phyloP scores from a whole-genome alignment of 2,329 filamentous ascomycete species.

The Aspergillus udagawae region DNA sequence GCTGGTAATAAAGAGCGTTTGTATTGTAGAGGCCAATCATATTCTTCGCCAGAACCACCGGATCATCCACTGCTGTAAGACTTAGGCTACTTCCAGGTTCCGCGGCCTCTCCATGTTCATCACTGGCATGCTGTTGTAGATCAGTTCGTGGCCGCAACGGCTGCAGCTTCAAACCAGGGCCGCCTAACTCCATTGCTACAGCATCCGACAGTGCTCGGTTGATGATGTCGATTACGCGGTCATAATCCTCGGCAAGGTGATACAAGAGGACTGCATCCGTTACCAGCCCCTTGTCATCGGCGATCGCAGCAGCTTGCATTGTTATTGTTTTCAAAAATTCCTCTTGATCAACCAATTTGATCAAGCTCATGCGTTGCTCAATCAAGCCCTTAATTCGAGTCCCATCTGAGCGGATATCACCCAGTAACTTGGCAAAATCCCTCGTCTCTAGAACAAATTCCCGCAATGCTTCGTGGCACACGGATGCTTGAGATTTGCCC shows the following conservation, averaged over 20 bases:
- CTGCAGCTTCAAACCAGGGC: slow-evolving; percentile 72
- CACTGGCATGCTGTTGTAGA: slow-evolving; percentile 28
- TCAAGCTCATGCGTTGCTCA: slow-evolving; percentile 76
- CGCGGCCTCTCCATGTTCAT: slow-evolving; percentile 42
- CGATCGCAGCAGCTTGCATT: slow-evolving; percentile 82
- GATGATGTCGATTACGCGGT: slow-evolving; percentile 86
- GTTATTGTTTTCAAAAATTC: slow-evolving; percentile 92
- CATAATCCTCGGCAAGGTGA: slow-evolving; percentile 91
- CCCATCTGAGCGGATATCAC: slow-evolving; percentile 84
- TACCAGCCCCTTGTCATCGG: slow-evolving; percentile 88
- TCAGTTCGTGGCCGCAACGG: slow-evolving; percentile 68
- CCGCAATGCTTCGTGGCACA: slow-evolving; percentile 88
- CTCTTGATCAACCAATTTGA: slow-evolving; percentile 72
- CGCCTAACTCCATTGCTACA: slow-evolving; percentile 78
- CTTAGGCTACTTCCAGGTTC: slow-evolving; percentile 49
- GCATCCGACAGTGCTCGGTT: slow-evolving; percentile 88
- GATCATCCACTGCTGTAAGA: slow-evolving; percentile 65
- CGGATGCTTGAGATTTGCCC: slow-evolving; percentile 69
- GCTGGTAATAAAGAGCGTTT: slow-evolving; percentile 57
- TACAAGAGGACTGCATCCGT: slow-evolving; percentile 94
- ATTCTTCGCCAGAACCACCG: slow-evolving; percentile 58
- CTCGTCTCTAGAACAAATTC: slow-evolving; percentile 95
- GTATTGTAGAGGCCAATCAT: slow-evolving; percentile 61
- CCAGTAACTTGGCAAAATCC: slow-evolving; percentile 89
- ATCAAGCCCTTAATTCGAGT: slow-evolving; percentile 81